These are phyloP conservation scores for Candida frijolesensis DNA, from an alignment of 1,139 yeast genomes.

Conservation along the genomic window DNA sequence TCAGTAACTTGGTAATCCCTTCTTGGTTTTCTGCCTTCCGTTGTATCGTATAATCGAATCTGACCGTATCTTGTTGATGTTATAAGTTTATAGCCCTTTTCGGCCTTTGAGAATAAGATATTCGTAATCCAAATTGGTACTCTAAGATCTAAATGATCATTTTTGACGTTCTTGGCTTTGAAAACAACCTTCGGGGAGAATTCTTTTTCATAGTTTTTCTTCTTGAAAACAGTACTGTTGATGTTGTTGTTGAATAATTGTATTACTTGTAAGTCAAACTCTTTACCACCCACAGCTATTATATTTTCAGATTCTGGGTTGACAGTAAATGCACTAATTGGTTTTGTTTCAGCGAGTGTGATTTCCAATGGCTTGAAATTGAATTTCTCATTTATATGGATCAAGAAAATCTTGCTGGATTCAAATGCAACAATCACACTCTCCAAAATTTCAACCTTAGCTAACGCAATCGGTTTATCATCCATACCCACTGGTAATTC, in stretches of 20 bases:
- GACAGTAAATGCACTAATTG: constrained; percentile 48
- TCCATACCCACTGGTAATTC: constrained; percentile 24
- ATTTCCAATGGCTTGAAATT: constrained; percentile 33
- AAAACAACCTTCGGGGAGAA: constrained; percentile 37
- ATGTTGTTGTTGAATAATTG: constrained; percentile 35
- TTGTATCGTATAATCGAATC: constrained; percentile 61
- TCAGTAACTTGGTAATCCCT: constrained; percentile 50
- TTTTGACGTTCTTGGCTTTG: constrained; percentile 66
- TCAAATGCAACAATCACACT: constrained; percentile 44
- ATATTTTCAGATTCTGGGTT: constrained; percentile 48
- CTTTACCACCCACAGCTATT: constrained; percentile 77
- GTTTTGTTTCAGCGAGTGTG: constrained; percentile 37
- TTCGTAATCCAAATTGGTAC: constrained; percentile 68
- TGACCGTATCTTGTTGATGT: constrained; percentile 75
- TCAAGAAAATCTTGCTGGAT: constrained; percentile 51
- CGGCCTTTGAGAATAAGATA: constrained; percentile 40
- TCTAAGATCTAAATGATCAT: constrained; percentile 64
- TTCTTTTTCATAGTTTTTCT: constrained; percentile 17
- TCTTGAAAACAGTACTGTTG: constrained; percentile 20
- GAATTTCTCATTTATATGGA: constrained; percentile 34
- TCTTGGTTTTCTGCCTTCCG: constrained; percentile 61
- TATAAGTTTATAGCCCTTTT: constrained; percentile 46
- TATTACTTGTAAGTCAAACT: constrained; percentile 60
- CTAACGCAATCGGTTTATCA: constrained; percentile 38
- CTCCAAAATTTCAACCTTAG: constrained; percentile 31